Conservation (phyloP, 768 basidiomycete species). For the Boletus bicolor region DNA sequence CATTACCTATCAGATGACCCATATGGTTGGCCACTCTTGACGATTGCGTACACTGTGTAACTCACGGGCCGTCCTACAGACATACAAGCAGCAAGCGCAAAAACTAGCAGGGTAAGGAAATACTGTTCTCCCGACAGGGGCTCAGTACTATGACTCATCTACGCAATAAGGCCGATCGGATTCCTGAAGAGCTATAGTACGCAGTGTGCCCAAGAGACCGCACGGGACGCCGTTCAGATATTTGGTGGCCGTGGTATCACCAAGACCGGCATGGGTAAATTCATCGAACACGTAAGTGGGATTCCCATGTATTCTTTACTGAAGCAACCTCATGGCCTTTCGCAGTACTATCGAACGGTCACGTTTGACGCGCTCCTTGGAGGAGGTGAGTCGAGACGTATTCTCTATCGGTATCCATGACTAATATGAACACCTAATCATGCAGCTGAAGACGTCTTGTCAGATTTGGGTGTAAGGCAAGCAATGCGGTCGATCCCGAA, state of each 20-base stretch:
- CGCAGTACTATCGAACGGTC: conserved; percentile 30
- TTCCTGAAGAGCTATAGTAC: conserved; percentile 80
- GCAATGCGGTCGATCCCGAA: conserved; percentile 74
- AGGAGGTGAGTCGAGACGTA: conserved; percentile 42
- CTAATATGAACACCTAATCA: background rate
- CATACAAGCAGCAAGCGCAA: conserved; percentile 69
- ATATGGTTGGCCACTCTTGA: conserved; percentile 51
- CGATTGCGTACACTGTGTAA: background rate
- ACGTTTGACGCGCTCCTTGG: conserved; percentile 55
- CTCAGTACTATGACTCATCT: background rate
- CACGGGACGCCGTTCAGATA: conserved; percentile 73
- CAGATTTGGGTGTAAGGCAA: conserved; percentile 79
- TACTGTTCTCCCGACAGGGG: background rate
- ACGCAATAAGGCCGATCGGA: conserved; percentile 56
- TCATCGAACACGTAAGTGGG: conserved; percentile 51
- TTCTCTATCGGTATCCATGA: background rate
- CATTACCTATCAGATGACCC: conserved; percentile 82
- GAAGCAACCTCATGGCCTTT: conserved; percentile 12
- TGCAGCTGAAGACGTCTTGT: conserved; percentile 68
- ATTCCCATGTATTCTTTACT: background rate
- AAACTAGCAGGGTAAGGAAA: conserved; percentile 65
- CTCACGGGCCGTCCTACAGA: conserved; percentile 31
- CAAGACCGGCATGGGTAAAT: conserved; percentile 63
- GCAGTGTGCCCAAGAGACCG: conserved; percentile 72
- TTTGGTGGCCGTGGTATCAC: conserved; percentile 88